Evolutionary conservation across 352 stramenopile genomes (phyloP), one percentile per base, ranked within the genome.

Genomic region (Aphanomyces cochlioides): DNA sequence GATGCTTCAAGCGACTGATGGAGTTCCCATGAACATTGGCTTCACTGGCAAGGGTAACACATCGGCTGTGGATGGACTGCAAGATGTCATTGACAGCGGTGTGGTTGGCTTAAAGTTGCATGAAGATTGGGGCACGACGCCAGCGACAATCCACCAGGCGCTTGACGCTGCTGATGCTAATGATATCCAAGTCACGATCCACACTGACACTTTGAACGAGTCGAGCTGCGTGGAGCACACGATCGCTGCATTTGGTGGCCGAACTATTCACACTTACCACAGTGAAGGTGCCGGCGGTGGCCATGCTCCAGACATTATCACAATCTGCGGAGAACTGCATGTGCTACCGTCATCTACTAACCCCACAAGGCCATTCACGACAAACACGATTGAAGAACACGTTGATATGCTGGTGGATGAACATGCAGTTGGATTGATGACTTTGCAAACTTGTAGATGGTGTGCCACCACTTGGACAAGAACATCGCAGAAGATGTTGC

Each of bases 171-270:
- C 93, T 0, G 94, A 98, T 47, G 73, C 88, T 19, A 90, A 97
- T 67, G 93, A 98, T 75, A 80, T 98, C 50, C 90, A 98, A 72
- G 89, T 98, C 40, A 98, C 95, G 19, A 98, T 99, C 72, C 96
- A 99, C 79, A 99, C 96, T 6, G 96, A 99, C 80, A 99, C 96
- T 10, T 77, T 98, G 50, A 99, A 99, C 78, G 96, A 99, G 74
- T 97, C 89, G 40, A 90, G 88, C 36, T 98, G 94, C 78, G 92
- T 98, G 0, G 93, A 98, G 74, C 92, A 98, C 72, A 97, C 92
- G 45, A 92, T 99, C 67, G 86, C 88, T 5, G 95, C 96, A 0
- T 97, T 98, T 79, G 97, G 98, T 64, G 94, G 90, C 47, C 83
- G 96, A 50, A 98, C 96, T n/a, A 98, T 98, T 77, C 94, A 98